Percentiles rank a stretch among this genome's conserved stretches.
Conservation (phyloP, 2,329 filamentous ascomycete genomes). For the Ascocoryne sarcoides region DNA sequence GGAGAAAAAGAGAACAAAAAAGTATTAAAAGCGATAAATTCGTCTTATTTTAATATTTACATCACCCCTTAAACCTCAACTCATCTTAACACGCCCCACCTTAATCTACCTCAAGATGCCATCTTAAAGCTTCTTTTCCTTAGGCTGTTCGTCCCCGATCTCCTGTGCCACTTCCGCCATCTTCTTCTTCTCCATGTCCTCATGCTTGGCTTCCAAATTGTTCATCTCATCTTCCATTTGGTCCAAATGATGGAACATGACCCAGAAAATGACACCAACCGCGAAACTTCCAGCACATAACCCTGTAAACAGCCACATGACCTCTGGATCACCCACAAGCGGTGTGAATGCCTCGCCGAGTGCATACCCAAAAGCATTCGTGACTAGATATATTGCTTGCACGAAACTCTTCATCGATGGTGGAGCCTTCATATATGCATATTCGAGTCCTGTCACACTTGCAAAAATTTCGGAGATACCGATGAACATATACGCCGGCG, state of each 20-base stretch:
- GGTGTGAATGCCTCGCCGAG: constrained; percentile 37
- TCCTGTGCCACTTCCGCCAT: neutral
- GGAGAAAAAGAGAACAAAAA: too few species aligned
- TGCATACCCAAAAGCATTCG: constrained; percentile 47
- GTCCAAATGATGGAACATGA: constrained; percentile 16
- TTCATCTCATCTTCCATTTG: constrained; percentile 19
- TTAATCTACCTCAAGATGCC: too few species aligned
- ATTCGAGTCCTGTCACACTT: constrained; percentile 57
- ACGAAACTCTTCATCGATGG: constrained; percentile 73
- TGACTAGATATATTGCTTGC: constrained; percentile 62
- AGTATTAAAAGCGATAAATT: too few species aligned
- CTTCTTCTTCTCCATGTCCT: neutral
- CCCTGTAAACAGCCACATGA: constrained; percentile 31
- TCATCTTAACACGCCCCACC: too few species aligned
- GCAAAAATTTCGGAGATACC: constrained; percentile 50
- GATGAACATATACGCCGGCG: constrained; percentile 38
- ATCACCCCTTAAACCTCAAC: too few species aligned
- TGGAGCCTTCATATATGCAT: constrained; percentile 69
- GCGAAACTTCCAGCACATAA: constrained; percentile 12
- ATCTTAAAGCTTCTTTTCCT: too few species aligned
- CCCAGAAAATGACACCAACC: constrained; percentile 16
- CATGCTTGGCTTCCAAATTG: constrained; percentile 4
- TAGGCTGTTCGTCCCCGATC: too few species aligned
- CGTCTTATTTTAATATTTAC: too few species aligned
- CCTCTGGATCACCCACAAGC: constrained; percentile 34